A percentile compares a stretch with the other conserved stretches of the same genome.
These are phyloP conservation scores for Solanum peruvianum DNA, from an alignment of 257 asterid species.

Conservation along the genomic window DNA sequence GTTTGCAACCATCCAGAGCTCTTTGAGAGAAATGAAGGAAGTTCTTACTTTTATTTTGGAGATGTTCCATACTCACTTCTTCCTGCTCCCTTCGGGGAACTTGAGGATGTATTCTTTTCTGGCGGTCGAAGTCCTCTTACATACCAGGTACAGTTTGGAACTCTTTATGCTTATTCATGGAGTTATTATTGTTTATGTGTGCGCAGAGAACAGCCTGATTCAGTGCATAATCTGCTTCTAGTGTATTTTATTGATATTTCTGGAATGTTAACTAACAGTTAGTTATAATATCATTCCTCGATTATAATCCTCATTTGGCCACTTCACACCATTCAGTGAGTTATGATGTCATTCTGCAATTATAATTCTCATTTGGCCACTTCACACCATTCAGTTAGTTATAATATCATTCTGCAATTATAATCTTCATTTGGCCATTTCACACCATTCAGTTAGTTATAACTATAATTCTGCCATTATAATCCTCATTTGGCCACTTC, in stretches of 20 bases:
- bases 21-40: slow-evolving; percentile 98
- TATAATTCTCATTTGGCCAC: not conserved
- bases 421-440: too few species aligned
- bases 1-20: slow-evolving; percentile 99
- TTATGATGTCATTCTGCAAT: not conserved
- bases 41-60: slow-evolving; percentile 77
- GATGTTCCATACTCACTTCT: slow-evolving; percentile 68
- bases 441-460: too few species aligned
- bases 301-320: not conserved
- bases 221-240: not conserved
- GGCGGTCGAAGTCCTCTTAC: slow-evolving; percentile 75
- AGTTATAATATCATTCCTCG: not conserved
- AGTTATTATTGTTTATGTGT: not conserved
- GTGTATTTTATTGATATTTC: not conserved
- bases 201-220: not conserved
- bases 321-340: not conserved
- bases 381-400: not conserved
- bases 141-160: slow-evolving; percentile 49
- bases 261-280: not conserved
- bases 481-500: too few species aligned
- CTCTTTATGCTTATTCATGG: not conserved
- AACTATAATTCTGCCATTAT: too few species aligned
- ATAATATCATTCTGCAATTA: too few species aligned
- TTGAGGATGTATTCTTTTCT: slow-evolving; percentile 69
- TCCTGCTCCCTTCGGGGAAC: slow-evolving; percentile 88